phyloP scores from a whole-genome alignment of 2,329 filamentous ascomycete genomes.

The Phyllosticta citribraziliensis region DNA sequence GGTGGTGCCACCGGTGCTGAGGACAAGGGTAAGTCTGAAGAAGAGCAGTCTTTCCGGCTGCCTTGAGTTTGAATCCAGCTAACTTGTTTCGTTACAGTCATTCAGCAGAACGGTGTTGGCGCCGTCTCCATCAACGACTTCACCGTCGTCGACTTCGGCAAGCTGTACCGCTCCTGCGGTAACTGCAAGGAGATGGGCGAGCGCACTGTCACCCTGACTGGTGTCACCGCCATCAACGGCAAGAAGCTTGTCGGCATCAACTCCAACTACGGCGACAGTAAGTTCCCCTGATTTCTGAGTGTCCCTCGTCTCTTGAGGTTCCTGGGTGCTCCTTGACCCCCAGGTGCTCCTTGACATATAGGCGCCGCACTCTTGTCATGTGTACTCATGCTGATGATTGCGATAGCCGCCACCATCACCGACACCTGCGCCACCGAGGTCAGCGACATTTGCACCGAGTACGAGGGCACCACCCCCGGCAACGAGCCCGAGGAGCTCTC shows the following conservation, averaged over 20 bases:
- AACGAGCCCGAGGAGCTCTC: constrained; percentile 24
- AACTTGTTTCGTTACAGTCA: constrained; percentile 18
- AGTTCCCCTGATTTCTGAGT: neutral
- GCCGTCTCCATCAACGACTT: constrained; percentile 29
- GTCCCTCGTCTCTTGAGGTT: no score
- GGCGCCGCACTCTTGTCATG: neutral
- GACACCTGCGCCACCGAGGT: constrained; percentile 20
- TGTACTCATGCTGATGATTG: neutral
- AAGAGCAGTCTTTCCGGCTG: neutral
- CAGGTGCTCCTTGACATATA: no score
- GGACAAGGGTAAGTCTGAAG: constrained; percentile 20
- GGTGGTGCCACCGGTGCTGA: constrained; percentile 30
- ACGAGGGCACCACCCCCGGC: constrained; percentile 23
- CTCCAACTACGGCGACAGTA: constrained; percentile 40
- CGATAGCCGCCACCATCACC: constrained; percentile 7
- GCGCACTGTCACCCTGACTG: constrained; percentile 36
- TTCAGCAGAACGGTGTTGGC: constrained; percentile 35
- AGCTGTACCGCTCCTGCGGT: constrained; percentile 40
- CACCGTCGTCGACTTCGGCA: constrained; percentile 28
- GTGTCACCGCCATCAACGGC: constrained; percentile 32
- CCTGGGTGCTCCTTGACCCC: no score
- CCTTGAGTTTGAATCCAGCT: neutral
- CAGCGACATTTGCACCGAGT: constrained; percentile 26
- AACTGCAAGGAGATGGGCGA: constrained; percentile 37
- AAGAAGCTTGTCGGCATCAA: constrained; percentile 42